Percentiles rank a stretch among this genome's conserved stretches.
phyloP scores from a whole-genome alignment of 2,329 filamentous ascomycete species.

The Tolypocladium sp. region DNA sequence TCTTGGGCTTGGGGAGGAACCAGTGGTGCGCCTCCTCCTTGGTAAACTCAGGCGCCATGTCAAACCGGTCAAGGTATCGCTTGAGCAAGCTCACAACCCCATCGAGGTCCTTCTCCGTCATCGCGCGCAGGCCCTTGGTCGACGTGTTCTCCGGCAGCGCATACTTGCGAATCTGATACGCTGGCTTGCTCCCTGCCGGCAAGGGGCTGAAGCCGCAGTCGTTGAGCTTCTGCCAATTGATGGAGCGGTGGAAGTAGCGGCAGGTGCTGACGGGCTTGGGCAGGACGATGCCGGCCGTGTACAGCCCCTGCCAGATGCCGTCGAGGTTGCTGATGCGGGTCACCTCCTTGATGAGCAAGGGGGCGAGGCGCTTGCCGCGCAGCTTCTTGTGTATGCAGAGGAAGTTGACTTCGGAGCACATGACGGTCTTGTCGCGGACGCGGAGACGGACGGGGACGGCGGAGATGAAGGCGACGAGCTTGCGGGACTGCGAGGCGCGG shows the following conservation, averaged over 20 bases:
- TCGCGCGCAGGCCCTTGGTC: conserved; percentile 67
- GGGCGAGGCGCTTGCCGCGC: conserved; percentile 81
- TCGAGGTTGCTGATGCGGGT: conserved; percentile 83
- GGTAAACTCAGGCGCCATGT: conserved; percentile 75
- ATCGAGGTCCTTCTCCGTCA: conserved; percentile 71
- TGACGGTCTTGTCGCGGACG: conserved; percentile 66
- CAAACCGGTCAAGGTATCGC: conserved; percentile 70
- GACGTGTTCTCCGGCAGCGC: conserved; percentile 66
- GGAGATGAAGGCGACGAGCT: conserved; percentile 91
- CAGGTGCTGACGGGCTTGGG: conserved; percentile 89
- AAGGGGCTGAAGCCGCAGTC: conserved; percentile 91
- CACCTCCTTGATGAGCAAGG: conserved; percentile 95
- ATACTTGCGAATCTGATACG: conserved; percentile 80
- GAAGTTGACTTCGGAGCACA: conserved; percentile 93
- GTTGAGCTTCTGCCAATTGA: conserved; percentile 95
- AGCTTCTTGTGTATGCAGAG: conserved; percentile 98
- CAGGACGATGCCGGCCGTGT: conserved; percentile 85
- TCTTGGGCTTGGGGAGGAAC: conserved; percentile 59
- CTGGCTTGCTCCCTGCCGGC: conserved; percentile 72
- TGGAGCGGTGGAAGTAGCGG: conserved; percentile 86
- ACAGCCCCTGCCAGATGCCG: conserved; percentile 89
- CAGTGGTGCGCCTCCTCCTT: conserved; percentile 80
- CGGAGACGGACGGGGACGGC: conserved; percentile 80
- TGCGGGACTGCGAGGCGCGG: conserved; percentile 70
- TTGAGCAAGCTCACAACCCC: conserved; percentile 65